Conservation (phyloP, 768 basidiomycete genomes). For the Megacollybia marginata region DNA sequence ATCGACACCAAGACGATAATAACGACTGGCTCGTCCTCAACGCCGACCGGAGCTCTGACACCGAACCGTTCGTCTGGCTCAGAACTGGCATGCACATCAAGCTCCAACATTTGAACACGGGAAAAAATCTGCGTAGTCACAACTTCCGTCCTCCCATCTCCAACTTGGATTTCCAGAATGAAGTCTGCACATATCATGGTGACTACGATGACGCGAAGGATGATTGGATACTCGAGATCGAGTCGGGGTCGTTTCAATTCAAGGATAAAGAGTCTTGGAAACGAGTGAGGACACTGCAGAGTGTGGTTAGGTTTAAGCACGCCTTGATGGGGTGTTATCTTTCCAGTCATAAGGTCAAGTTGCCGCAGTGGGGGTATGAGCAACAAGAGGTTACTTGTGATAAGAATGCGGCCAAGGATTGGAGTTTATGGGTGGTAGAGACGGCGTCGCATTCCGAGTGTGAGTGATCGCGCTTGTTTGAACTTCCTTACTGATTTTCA, state of each 20-base stretch:
- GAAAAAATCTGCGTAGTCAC: slow-evolving; percentile 90
- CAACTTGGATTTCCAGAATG: slow-evolving; percentile 98
- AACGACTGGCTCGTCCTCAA: slow-evolving; percentile 88
- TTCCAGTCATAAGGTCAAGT: slow-evolving; percentile 96
- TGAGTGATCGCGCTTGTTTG: not conserved
- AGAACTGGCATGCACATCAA: slow-evolving; percentile 65
- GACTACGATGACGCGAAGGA: slow-evolving; percentile 90
- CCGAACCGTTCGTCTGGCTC: slow-evolving; percentile 52
- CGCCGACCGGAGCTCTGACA: slow-evolving; percentile 41
- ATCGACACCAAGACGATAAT: slow-evolving; percentile 94
- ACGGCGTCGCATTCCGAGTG: slow-evolving; percentile 62
- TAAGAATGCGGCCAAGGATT: slow-evolving; percentile 85
- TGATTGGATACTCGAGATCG: slow-evolving; percentile 87
- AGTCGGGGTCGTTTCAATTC: slow-evolving; percentile 45
- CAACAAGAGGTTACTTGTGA: slow-evolving; percentile 99
- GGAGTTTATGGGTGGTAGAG: slow-evolving; percentile 93
- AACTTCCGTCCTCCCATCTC: slow-evolving; percentile 91
- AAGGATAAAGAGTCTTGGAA: slow-evolving; percentile 61
- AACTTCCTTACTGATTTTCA: not conserved
- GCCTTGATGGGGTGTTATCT: slow-evolving; percentile 88
- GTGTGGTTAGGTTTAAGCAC: slow-evolving; percentile 79
- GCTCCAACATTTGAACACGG: slow-evolving; percentile 70
- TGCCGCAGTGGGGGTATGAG: slow-evolving; percentile 96
- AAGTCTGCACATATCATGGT: slow-evolving; percentile 92
- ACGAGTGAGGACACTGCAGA: slow-evolving; percentile 77